A percentile compares a stretch with the other conserved stretches of the same genome.
These are phyloP conservation scores for Nakazawaea molendinolei DNA, from an alignment of 805 yeast species.

Conservation along the genomic window DNA sequence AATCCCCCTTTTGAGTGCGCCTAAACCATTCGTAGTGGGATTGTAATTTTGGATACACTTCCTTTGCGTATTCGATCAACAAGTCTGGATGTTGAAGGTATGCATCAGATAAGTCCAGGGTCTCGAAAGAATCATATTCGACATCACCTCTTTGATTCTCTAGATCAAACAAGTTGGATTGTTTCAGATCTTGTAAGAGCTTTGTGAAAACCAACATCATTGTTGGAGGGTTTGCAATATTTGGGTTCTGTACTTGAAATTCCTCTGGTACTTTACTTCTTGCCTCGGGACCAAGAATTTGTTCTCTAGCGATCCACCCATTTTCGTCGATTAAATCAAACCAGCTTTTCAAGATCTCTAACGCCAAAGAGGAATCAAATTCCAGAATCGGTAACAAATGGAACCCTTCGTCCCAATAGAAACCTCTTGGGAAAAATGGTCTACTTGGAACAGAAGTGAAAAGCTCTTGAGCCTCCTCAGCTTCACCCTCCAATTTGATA, in stretches of 20 bases:
- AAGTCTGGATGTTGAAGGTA: conserved; percentile 55
- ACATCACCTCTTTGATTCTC: conserved; percentile 18
- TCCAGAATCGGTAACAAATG: conserved; percentile 77
- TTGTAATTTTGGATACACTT: conserved; percentile 70
- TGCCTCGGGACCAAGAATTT: conserved; percentile 86
- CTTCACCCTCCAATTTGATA: conserved; percentile 38
- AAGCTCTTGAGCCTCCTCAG: conserved; percentile 72
- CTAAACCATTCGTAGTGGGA: conserved; percentile 84
- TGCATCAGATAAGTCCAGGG: conserved; percentile 34
- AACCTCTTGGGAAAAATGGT: conserved; percentile 93
- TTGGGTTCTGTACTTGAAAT: conserved; percentile 80
- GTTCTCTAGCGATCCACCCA: conserved; percentile 97
- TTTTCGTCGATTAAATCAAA: conserved; percentile 75
- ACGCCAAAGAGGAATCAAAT: conserved; percentile 75
- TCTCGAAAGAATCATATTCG: conserved; percentile 17
- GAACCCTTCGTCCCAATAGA: conserved; percentile 98
- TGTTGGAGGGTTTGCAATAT: conserved; percentile 94
- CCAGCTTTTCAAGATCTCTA: conserved; percentile 85
- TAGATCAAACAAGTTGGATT: conserved; percentile 18
- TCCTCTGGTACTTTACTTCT: conserved; percentile 80
- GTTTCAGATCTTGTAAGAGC: conserved; percentile 40
- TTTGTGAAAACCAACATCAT: conserved; percentile 66
- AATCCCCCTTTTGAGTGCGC: conserved; percentile 68
- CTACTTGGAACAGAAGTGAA: conserved; percentile 87
- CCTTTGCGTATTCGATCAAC: conserved; percentile 47